Evolutionary conservation across 2,329 filamentous ascomycete genomes (phyloP).

Genomic region (Hirsutella thompsonii): DNA sequence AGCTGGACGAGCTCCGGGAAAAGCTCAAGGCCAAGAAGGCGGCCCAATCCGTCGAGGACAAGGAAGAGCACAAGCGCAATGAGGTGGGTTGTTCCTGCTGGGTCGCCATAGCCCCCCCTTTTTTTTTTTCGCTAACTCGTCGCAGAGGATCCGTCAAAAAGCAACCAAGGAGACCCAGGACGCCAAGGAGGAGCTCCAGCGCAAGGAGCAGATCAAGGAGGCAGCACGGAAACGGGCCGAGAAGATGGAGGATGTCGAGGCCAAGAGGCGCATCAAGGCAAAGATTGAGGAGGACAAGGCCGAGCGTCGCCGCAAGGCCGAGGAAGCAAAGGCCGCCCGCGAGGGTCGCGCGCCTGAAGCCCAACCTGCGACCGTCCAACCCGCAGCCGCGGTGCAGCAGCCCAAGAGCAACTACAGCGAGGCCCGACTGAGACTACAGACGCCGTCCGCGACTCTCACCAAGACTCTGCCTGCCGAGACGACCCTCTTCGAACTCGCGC

Average conservation of each 20-base stretch:
- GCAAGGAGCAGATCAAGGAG: conserved; percentile 87
- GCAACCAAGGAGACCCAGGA: conserved; percentile 82
- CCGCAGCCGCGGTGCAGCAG: conserved; percentile 36
- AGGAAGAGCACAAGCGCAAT: conserved; percentile 71
- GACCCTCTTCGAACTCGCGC: conserved; percentile 83
- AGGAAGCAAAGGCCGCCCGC: conserved; percentile 73
- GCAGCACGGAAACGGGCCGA: conserved; percentile 76
- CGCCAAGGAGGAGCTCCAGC: conserved; percentile 74
- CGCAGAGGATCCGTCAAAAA: conserved; percentile 62
- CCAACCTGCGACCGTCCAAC: conserved; percentile 16
- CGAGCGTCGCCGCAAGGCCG: conserved; percentile 72
- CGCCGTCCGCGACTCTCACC: conserved; percentile 56
- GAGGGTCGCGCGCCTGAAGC: conserved; percentile 51
- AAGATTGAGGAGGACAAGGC: conserved; percentile 94
- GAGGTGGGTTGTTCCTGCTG: conserved; percentile 41
- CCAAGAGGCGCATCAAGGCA: conserved; percentile 78
- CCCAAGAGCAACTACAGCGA: conserved; percentile 64
- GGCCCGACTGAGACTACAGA: conserved; percentile 72
- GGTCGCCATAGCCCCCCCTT: neutral
- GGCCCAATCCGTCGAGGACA: conserved; percentile 56
- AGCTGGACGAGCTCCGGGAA: conserved; percentile 59
- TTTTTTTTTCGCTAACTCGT: neutral
- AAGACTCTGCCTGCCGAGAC: conserved; percentile 85
- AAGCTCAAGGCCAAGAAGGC: conserved; percentile 63
- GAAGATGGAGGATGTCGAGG: conserved; percentile 73